Base-by-base conservation (phyloP, 805 yeast species). In the Candida khao-thaluensis region DNA sequence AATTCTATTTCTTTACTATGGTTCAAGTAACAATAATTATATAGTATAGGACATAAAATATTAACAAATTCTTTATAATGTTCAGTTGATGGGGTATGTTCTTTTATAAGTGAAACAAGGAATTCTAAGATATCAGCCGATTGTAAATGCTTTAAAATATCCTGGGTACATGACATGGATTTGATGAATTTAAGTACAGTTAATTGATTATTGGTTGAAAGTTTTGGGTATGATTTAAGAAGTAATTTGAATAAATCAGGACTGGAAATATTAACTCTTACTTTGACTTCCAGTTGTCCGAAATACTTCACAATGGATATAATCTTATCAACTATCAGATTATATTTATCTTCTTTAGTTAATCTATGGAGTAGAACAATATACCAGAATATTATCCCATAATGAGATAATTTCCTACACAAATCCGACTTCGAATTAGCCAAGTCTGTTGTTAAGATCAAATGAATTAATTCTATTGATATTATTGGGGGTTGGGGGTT, bases 21-120 rank as follows among this genome's bases (percentile, higher is more conserved):
- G 44, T 71, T 72, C 42, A 77, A 60, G 28, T 74, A 68, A 47
- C 82, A 74, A 41, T 74, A 65, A 45, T 76, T 75, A 61, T 72
- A 76, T 28, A 77, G 49, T 0, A 71, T 62, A 0, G 79, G 81
- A 37, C 76, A 64, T 5, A 73, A 54, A 22, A 69, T 61, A 42
- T 72, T 73, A 20, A 68, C 59, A 10, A 69, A 60, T 36, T 69
- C 72, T 38, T 63, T 67, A 49, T 56, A 67, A 37, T 60, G 59
- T 4, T 20, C 36, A 7, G 53, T 50, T 1, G 56, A 26, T 4
- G 72, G 66, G 1, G 59, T 45, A 44, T 59, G 54, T 12, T 37
- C 43, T 36, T 51, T 50, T 31, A 69, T 44, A 24, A 62, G 44
- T 2, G 53, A 49, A 2, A 74, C 67, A 37, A 76, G 53, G 39